Evolutionary conservation across 1,139 yeast species (phyloP), one percentile per base, ranked within the genome.

Genomic region (Taiozyma sp.): DNA sequence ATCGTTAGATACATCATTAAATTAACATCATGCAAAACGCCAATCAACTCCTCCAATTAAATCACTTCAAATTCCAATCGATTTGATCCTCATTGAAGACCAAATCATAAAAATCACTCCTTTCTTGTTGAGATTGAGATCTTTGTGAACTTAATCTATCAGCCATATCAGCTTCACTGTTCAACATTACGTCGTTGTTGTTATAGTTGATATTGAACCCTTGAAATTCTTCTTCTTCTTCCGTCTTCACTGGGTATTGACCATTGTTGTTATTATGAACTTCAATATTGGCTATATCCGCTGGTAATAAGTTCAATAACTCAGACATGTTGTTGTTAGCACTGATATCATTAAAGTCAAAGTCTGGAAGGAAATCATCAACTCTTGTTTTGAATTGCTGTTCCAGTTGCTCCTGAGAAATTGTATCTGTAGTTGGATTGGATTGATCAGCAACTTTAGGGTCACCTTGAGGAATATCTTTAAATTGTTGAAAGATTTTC

Each of bases 91-190:
- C 74, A 52, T 67, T 70, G 58, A 70, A 69, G 9, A 70, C 66
- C 54, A 70, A 50, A 2, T 70, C 64, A 48, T 69, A 70, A 44
- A 69, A 65, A 53, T 70, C 73, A 43, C 60, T 65, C n/a, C 34
- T 35, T 11, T 9, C 34, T n/a, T 37, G 35, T 14, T 42, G 45
- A 22, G 42, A 42, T 30, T 45, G 46, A 13, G 19, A 22, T 46
- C 46, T 40, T 42, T 49, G 35, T 42, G 44, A 19, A 13, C 13
- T 41, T 22, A n/a, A 9, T 10, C 29, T 29, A 29, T 42, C 16
- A n/a, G 34, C 29, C n/a, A 22, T 42, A 29, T 42, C 35, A 19
- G 26, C 29, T 5, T 42, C 35, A 16, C 24, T 42, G 5, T 42
- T 29, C 16, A 28, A 13, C 24, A 22, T 16, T 1, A 7, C 29